These are phyloP conservation scores for Sugiyamaella japonica DNA, from an alignment of 1,139 yeast genomes.

Conservation along the genomic window DNA sequence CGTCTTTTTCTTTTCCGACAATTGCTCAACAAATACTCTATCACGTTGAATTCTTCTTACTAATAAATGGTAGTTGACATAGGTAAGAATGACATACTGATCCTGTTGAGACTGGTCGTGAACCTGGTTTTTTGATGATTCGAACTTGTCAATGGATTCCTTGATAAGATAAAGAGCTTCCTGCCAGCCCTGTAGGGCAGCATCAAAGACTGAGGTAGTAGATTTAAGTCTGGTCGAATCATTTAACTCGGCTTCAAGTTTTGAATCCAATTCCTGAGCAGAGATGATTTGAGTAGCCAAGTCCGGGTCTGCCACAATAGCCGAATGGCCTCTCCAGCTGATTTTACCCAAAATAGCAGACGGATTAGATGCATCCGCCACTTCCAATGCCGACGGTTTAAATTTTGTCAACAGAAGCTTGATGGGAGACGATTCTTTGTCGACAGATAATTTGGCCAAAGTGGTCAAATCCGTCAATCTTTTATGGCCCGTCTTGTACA, in stretches of 20 bases:
- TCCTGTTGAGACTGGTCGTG: conserved; percentile 59
- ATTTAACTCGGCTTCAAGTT: conserved; percentile 25
- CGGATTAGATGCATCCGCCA: conserved; percentile 27
- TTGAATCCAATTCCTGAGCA: conserved; percentile 36
- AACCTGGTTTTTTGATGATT: conserved; percentile 44
- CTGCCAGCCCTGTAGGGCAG: conserved; percentile 54
- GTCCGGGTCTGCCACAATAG: conserved; percentile 68
- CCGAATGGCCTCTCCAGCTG: conserved; percentile 74
- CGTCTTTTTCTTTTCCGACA: conserved; percentile 29
- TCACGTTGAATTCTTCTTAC: conserved; percentile 75
- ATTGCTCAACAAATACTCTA: conserved; percentile 48
- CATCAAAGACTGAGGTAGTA: conserved; percentile 48
- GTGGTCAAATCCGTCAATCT: conserved; percentile 37
- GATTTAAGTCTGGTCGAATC: conserved; percentile 28
- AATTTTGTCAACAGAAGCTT: conserved; percentile 24
- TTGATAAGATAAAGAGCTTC: conserved; percentile 55
- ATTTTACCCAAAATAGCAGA: conserved; percentile 43
- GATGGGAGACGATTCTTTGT: conserved; percentile 23
- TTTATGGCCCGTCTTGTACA: conserved; percentile 44
- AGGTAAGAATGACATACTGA: conserved; percentile 73
- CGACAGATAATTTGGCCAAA: conserved; percentile 34
- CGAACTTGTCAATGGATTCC: conserved; percentile 48
- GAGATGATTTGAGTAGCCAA: conserved; percentile 56
- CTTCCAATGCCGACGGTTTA: conserved; percentile 23
- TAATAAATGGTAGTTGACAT: conserved; percentile 65